Percentiles rank a stretch among this genome's conserved stretches.
Evolutionary conservation across 768 basidiomycete genomes (phyloP).

Genomic region (Cystobasidium ongulense): DNA sequence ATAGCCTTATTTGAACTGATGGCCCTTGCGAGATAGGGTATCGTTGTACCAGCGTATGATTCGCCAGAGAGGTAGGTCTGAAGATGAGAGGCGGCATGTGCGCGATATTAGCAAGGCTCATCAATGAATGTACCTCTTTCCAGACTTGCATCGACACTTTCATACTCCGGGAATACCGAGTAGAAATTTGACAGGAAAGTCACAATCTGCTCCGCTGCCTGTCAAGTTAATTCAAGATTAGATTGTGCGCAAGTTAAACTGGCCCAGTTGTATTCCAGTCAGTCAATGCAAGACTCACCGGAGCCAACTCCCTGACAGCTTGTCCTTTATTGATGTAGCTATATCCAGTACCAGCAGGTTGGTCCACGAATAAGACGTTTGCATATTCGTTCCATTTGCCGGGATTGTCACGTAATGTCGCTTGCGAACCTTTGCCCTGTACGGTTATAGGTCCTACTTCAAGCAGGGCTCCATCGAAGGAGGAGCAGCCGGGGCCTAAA

Average conservation of each 20-base stretch:
- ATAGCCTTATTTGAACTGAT: slow-evolving; percentile 33
- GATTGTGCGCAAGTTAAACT: neutral
- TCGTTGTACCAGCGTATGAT: slow-evolving; percentile 94
- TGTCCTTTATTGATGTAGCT: slow-evolving; percentile 29
- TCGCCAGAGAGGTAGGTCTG: slow-evolving; percentile 95
- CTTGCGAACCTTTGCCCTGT: slow-evolving; percentile 3
- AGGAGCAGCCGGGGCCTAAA: slow-evolving; percentile 88
- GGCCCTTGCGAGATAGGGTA: slow-evolving; percentile 77
- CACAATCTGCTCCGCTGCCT: slow-evolving; percentile 71
- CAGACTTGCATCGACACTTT: slow-evolving; percentile 64
- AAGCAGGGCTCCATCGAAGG: slow-evolving; percentile 44
- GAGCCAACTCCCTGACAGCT: slow-evolving; percentile 27
- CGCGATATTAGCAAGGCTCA: neutral
- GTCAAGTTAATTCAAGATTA: neutral
- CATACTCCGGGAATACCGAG: slow-evolving; percentile 79
- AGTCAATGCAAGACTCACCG: neutral
- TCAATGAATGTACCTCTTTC: neutral
- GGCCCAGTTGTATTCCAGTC: neutral
- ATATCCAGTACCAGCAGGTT: slow-evolving; percentile 32
- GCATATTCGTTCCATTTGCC: slow-evolving; percentile 42
- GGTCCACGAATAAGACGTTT: slow-evolving; percentile 39
- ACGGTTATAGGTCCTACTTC: slow-evolving; percentile 39
- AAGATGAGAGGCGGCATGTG: neutral
- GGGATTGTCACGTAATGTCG: slow-evolving; percentile 32
- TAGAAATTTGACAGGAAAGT: slow-evolving; percentile 84